phyloP scores from a whole-genome alignment of 129 eudicot genomes.

The Tanacetum coccineum region DNA sequence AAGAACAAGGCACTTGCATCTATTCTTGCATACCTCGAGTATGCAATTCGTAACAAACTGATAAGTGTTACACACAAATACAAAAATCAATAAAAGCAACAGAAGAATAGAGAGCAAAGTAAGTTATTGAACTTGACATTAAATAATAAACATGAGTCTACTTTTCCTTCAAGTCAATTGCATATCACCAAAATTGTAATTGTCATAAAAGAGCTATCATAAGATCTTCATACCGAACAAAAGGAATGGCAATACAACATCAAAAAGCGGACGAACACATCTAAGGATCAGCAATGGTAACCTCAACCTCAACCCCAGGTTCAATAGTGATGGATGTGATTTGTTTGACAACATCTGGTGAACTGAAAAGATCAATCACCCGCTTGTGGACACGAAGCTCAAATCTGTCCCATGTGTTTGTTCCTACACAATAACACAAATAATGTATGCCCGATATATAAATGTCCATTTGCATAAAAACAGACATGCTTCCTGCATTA shows the following conservation, averaged over 20 bases:
- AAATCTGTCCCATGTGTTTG: constrained; percentile 19
- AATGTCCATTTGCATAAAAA: neutral
- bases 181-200: neutral
- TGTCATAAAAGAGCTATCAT: neutral
- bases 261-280: neutral
- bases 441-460: neutral
- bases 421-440: constrained; percentile 2
- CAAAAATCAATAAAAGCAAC: too few relatives aligned
- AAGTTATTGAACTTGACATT: too few relatives aligned
- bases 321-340: constrained; percentile 13
- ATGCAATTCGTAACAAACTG: too few relatives aligned
- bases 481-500: neutral
- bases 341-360: constrained; percentile 18
- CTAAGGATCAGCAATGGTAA: constrained; percentile 13
- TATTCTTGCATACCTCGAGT: too few relatives aligned
- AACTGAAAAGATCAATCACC: constrained; percentile 15
- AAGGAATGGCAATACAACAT: neutral
- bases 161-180: neutral
- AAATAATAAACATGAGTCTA: neutral
- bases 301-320: constrained; percentile 14
- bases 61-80: too few relatives aligned
- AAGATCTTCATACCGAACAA: neutral
- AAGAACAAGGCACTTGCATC: too few relatives aligned
- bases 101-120: too few relatives aligned
- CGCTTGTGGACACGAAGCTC: constrained; percentile 20